A percentile compares a stretch with the other conserved stretches of the same genome.
Evolutionary conservation across 805 yeast species (phyloP).

Genomic region (Kodamaea leandrae): DNA sequence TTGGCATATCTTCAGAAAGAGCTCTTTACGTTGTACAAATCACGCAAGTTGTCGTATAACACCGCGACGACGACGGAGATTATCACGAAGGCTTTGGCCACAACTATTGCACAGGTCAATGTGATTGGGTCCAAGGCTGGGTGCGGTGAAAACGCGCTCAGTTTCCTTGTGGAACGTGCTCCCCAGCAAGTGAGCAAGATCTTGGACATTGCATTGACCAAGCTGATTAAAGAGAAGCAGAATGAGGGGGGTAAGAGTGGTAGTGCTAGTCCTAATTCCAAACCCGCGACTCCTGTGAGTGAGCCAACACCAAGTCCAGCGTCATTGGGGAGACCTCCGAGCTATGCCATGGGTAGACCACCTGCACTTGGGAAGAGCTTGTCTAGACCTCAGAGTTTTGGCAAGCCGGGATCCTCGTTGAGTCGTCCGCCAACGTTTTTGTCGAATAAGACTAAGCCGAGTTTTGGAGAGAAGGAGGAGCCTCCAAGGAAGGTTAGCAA

Average conservation of each 20-base stretch:
- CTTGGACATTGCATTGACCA: constrained; percentile 75
- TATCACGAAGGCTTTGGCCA: constrained; percentile 86
- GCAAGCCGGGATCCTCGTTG: constrained; percentile 31
- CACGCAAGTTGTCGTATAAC: constrained; percentile 64
- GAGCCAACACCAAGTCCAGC: not conserved
- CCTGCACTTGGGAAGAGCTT: constrained; percentile 19
- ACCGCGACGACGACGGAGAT: constrained; percentile 82
- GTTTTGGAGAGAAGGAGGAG: constrained; percentile 8
- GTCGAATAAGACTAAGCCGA: constrained; percentile 24
- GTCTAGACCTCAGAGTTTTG: constrained; percentile 24
- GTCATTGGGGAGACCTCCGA: constrained; percentile 7
- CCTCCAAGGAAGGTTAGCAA: constrained; percentile 10
- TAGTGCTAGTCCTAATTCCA: constrained; percentile 19
- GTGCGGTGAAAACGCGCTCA: constrained; percentile 72
- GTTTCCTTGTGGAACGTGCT: constrained; percentile 74
- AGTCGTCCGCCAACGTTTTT: constrained; percentile 38
- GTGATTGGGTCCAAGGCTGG: constrained; percentile 86
- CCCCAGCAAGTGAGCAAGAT: constrained; percentile 79
- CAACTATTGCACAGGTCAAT: constrained; percentile 86
- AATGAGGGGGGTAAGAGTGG: constrained; percentile 9
- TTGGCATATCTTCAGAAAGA: constrained; percentile 84
- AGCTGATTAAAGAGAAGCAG: constrained; percentile 56
- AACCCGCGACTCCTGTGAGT: constrained; percentile 15
- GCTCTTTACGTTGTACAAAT: constrained; percentile 73
- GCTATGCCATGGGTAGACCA: constrained; percentile 26